Evolutionary conservation across 2,329 filamentous ascomycete species (phyloP).

Genomic region (Aspergillus persii): DNA sequence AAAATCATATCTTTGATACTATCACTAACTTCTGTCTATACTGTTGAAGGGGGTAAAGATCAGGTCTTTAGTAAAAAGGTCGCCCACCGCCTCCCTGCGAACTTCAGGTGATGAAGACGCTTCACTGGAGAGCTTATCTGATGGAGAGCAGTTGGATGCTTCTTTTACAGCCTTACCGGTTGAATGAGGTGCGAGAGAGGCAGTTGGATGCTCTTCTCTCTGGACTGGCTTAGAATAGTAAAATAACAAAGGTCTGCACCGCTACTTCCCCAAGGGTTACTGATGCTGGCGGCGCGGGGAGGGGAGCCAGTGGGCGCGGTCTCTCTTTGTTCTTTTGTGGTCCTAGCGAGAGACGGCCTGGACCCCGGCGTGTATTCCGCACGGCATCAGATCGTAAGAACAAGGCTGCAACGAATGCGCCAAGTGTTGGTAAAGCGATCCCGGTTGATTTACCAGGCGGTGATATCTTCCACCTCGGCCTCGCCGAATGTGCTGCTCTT

Average conservation of each 20-base stretch:
- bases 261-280: conserved; percentile 28
- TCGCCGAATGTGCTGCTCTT: conserved; percentile 94
- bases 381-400: conserved; percentile 10
- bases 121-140: conserved; percentile 25
- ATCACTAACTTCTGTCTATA: not conserved
- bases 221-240: conserved; percentile 36
- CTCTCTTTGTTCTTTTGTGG: conserved; percentile 8
- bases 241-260: conserved; percentile 32
- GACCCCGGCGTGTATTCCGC: conserved; percentile 3
- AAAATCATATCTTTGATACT: not conserved
- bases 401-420: conserved; percentile 32
- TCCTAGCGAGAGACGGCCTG: conserved; percentile 12
- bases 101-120: conserved; percentile 3
- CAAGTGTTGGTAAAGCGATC: conserved; percentile 10
- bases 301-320: conserved; percentile 14
- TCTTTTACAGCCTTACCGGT: conserved; percentile 39
- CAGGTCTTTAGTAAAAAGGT: conserved; percentile 4
- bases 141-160: conserved; percentile 46
- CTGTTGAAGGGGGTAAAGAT: not conserved
- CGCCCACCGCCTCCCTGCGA: conserved; percentile 20
- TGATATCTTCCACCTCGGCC: conserved; percentile 94
- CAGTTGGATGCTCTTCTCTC: conserved; percentile 43
- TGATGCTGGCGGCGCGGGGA: conserved; percentile 9
- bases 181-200: conserved; percentile 34
- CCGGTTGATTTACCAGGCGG: conserved; percentile 68